Conservation (phyloP, 805 yeast genomes). For the Ogataea trehaloabstinens region DNA sequence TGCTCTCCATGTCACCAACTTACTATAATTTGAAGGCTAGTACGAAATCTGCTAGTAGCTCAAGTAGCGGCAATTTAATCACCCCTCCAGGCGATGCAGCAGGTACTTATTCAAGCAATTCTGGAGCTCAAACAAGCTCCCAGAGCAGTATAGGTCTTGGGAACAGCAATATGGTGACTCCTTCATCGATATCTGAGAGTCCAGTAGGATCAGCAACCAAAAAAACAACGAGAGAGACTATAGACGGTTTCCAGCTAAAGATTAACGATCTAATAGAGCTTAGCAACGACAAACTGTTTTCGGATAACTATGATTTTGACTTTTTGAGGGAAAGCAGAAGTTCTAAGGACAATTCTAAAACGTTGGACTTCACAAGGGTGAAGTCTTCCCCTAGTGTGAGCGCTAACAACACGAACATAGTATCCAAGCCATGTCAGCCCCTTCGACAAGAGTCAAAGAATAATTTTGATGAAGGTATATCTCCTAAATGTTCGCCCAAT, state of each 20-base stretch:
- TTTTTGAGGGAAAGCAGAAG: slow-evolving; percentile 18
- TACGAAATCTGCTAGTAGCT: not conserved
- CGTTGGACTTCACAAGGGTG: slow-evolving; percentile 14
- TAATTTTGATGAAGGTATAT: not conserved
- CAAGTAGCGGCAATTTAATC: slow-evolving; percentile 13
- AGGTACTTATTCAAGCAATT: not conserved
- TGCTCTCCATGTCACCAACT: slow-evolving; percentile 15
- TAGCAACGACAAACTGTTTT: slow-evolving; percentile 23
- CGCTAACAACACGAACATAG: slow-evolving; percentile 20
- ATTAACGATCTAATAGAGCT: slow-evolving; percentile 27
- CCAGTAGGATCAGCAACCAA: slow-evolving; percentile 12
- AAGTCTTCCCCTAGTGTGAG: slow-evolving; percentile 26
- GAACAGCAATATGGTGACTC: slow-evolving; percentile 17
- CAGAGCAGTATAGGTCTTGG: slow-evolving; percentile 3
- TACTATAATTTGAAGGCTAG: not conserved
- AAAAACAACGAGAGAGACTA: slow-evolving; percentile 2
- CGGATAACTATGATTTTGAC: slow-evolving; percentile 22
- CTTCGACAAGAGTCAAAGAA: not conserved
- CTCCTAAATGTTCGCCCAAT: not conserved
- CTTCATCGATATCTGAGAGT: slow-evolving; percentile 23
- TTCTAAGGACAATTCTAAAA: slow-evolving; percentile 7
- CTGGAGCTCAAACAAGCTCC: not conserved
- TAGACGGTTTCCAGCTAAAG: slow-evolving; percentile 15
- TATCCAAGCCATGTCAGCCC: slow-evolving; percentile 6
- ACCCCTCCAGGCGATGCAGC: slow-evolving; percentile 26